Percentiles rank a stretch among this genome's conserved stretches.
Conservation (phyloP, 129 eudicot species). For the Flaveria linearis region DNA sequence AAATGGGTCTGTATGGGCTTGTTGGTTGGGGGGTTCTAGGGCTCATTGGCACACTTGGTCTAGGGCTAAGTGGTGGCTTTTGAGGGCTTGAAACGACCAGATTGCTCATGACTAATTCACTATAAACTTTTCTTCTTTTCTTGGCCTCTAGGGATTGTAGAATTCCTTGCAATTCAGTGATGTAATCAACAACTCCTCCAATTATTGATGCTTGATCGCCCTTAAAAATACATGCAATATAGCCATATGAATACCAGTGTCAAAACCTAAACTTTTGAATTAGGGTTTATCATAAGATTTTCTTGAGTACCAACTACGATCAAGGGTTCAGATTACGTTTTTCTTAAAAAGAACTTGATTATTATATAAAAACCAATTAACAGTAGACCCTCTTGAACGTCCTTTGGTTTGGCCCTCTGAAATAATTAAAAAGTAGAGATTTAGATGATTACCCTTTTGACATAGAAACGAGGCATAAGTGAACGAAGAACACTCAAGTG, state of each 20-base stretch:
- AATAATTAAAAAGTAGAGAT: neutral
- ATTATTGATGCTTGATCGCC: slow-evolving; percentile 98
- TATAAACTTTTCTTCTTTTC: slow-evolving; percentile 70
- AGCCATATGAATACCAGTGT: too few relatives aligned
- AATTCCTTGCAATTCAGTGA: slow-evolving; percentile 76
- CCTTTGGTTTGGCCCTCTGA: too few relatives aligned
- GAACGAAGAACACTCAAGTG: slow-evolving; percentile 71
- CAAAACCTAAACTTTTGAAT: too few relatives aligned
- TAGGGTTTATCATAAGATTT: too few relatives aligned
- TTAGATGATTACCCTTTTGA: slow-evolving; percentile 55
- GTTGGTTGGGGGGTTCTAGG: slow-evolving; percentile 80
- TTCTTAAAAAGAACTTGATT: too few relatives aligned
- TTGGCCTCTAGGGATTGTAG: slow-evolving; percentile 78
- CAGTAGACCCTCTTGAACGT: too few relatives aligned
- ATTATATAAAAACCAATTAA: too few relatives aligned
- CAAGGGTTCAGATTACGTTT: too few relatives aligned
- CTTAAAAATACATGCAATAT: slow-evolving; percentile 31
- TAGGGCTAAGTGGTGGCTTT: slow-evolving; percentile 74
- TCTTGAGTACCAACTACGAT: too few relatives aligned
- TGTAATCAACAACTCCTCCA: slow-evolving; percentile 89
- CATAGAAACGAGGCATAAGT: slow-evolving; percentile 92
- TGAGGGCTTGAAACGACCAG: slow-evolving; percentile 64
- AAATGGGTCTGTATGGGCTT: slow-evolving; percentile 50
- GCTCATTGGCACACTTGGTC: slow-evolving; percentile 62
- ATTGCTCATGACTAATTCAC: slow-evolving; percentile 61